These are phyloP conservation scores for Prunus salicina DNA, from an alignment of 306 rosid species.

Conservation along the genomic window DNA sequence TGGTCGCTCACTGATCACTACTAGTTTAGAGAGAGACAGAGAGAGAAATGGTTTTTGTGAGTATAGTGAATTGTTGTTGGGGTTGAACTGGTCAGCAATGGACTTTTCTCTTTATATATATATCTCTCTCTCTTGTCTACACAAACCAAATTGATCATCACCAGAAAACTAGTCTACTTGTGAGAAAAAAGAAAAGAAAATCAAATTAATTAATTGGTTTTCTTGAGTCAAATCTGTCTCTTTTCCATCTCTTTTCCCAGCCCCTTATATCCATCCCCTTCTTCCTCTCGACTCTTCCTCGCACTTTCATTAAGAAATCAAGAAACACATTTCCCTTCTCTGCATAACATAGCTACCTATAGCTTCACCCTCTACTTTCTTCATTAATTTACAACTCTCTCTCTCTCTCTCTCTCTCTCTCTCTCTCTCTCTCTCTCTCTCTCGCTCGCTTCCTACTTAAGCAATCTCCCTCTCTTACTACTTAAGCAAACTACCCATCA, in stretches of 20 bases:
- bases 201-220: neutral
- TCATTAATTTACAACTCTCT: conserved; percentile 10
- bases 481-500: neutral
- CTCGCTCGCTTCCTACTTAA: neutral
- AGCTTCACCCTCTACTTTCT: conserved; percentile 37
- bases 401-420: neutral
- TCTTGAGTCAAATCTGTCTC: conserved; percentile 33
- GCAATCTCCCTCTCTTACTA: neutral
- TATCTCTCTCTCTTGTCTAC: neutral
- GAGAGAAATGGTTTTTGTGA: neutral
- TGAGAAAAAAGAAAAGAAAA: conserved; percentile 1
- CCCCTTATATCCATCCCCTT: conserved; percentile 22
- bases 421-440: conserved; percentile 35
- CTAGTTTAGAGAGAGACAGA: neutral
- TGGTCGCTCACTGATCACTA: conserved; percentile 25
- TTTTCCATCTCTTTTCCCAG: conserved; percentile 40
- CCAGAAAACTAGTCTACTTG: conserved; percentile 13
- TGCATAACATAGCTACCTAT: conserved; percentile 3
- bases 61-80: neutral
- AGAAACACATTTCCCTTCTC: conserved; percentile 1
- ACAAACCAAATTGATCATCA: neutral
- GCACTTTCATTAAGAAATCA: conserved; percentile 28
- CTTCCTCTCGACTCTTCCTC: conserved; percentile 53
- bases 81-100: conserved; percentile 41
- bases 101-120: neutral